Evolutionary conservation across 805 yeast genomes (phyloP), one percentile per base, ranked within the genome.

Genomic region (Myxozyma kluyveri): DNA sequence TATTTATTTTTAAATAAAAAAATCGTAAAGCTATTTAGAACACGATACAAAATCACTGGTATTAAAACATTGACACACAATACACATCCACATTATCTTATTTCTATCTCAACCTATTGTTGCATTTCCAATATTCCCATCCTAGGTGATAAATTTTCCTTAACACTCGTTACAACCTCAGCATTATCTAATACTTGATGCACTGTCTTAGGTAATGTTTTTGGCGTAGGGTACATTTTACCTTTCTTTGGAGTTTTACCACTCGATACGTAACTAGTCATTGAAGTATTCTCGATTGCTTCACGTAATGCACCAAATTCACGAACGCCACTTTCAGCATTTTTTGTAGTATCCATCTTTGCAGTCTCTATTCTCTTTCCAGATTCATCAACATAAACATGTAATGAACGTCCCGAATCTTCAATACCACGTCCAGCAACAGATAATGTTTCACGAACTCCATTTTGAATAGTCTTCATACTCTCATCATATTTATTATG

Each of bases 171-270:
- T n/a, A n/a, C n/a, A n/a, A n/a, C n/a, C n/a, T n/a, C n/a, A n/a
- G n/a, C n/a, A n/a, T n/a, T n/a, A n/a, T n/a, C n/a, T n/a, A n/a
- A n/a, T n/a, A n/a, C n/a, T n/a, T n/a, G n/a, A n/a, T n/a, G n/a
- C 19, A 14, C 17, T 21, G 60, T 56, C 21, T 43, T 32, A 14
- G 60, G 60, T 19, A 56, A 42, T n/a, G 21, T 22, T 21, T 14
- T 22, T 9, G 60, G 59, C 12, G 45, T 29, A 7, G 18, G 19
- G 33, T 54, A 54, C 19, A 17, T 31, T 38, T 43, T 50, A 17
- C 35, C 52, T 40, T 53, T 53, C 38, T 42, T 49, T 17, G 60
- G 60, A 17, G 60, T 56, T 3, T 27, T 23, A 5, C 59, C 60
- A 1, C 56, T 31, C 14, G 50, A 36, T 23, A 31, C 32, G 26